Evolutionary conservation across 2,329 filamentous ascomycete species (phyloP).

Genomic region (Talaromyces sp.): DNA sequence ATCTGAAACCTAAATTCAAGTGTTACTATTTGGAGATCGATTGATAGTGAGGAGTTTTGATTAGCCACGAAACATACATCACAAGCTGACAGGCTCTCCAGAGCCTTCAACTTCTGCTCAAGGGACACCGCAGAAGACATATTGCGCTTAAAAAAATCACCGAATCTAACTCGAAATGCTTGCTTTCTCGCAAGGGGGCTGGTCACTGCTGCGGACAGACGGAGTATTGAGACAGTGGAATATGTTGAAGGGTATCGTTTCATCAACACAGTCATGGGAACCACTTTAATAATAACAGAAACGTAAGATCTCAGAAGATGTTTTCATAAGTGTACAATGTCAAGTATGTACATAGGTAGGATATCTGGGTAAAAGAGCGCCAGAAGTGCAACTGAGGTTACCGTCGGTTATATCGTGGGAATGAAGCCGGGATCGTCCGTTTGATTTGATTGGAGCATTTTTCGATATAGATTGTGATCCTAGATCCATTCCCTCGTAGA

Average conservation of each 20-base stretch:
- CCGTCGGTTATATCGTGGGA: not conserved
- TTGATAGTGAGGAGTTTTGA: not conserved
- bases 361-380: not conserved
- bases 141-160: not conserved
- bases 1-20: conserved; percentile 63
- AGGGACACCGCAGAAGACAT: conserved; percentile 17
- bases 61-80: conserved; percentile 17
- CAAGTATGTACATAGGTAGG: too few relatives aligned
- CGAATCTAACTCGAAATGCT: not conserved
- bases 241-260: not conserved
- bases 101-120: conserved; percentile 17
- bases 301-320: too few relatives aligned
- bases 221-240: not conserved
- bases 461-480: not conserved
- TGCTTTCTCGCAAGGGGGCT: not conserved
- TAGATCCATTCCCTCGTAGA: not conserved
- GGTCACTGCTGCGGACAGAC: not conserved
- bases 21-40: not conserved
- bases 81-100: conserved; percentile 18
- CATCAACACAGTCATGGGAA: not conserved
- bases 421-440: conserved; percentile 5
- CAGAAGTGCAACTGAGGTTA: not conserved
- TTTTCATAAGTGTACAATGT: not conserved
- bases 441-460: conserved; percentile 8
- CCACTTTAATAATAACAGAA: not conserved